Conservation (phyloP, 75 land plant species). For the Chamaecyparis obtusa region DNA sequence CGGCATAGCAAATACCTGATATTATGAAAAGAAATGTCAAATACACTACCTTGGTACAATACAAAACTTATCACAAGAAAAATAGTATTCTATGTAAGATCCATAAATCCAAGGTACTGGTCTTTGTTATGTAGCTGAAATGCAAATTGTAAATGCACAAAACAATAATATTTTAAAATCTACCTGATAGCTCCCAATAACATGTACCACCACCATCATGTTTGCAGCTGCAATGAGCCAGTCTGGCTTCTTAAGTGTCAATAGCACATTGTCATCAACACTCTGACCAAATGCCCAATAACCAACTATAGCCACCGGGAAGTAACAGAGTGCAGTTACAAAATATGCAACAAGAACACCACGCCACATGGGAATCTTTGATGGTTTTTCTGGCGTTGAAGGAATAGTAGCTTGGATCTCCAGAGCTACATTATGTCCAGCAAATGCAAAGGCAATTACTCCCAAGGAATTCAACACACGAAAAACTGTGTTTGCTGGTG, state of each 20-base stretch:
- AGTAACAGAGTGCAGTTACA: slow-evolving; percentile 75
- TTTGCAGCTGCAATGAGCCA: slow-evolving; percentile 95
- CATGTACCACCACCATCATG: slow-evolving; percentile 90
- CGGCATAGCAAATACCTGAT: slow-evolving; percentile 40
- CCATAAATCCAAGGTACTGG: neutral
- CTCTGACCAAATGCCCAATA: slow-evolving; percentile 89
- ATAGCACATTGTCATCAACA: slow-evolving; percentile 68
- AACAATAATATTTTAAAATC: neutral
- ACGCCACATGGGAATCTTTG: slow-evolving; percentile 84
- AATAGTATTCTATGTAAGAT: neutral
- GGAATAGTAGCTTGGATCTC: slow-evolving; percentile 96
- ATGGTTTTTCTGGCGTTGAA: slow-evolving; percentile 78
- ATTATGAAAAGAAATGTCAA: neutral
- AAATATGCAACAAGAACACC: slow-evolving; percentile 74
- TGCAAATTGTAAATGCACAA: neutral
- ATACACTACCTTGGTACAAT: neutral
- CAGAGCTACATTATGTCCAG: slow-evolving; percentile 84
- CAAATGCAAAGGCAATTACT: slow-evolving; percentile 75
- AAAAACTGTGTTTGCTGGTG: slow-evolving; percentile 46
- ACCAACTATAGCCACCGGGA: slow-evolving; percentile 82
- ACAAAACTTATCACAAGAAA: neutral
- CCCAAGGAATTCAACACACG: slow-evolving; percentile 74
- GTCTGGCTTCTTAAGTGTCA: slow-evolving; percentile 47
- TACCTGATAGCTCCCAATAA: slow-evolving; percentile 96
- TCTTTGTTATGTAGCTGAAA: neutral